A percentile compares a stretch with the other conserved stretches of the same genome.
Conservation (phyloP, 2,329 filamentous ascomycete species). For the Biscogniauxia sp. region DNA sequence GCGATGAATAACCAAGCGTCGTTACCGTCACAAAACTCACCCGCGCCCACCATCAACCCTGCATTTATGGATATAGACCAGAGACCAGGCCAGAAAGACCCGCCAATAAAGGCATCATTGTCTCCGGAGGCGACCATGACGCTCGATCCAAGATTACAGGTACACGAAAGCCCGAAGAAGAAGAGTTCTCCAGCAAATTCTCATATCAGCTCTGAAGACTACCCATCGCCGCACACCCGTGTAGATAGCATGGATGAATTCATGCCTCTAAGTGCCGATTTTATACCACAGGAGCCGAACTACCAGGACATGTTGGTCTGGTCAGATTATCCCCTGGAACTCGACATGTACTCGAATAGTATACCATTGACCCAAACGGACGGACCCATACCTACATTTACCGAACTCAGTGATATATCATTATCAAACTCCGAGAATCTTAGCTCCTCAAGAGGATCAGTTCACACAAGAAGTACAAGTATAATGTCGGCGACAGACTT, state of each 20-base stretch:
- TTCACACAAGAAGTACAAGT: constrained; percentile 47
- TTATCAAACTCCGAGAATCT: constrained; percentile 43
- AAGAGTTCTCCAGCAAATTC: constrained; percentile 34
- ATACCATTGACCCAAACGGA: constrained; percentile 35
- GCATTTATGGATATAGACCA: constrained; percentile 39
- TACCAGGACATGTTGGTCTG: constrained; percentile 46
- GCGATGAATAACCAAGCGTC: constrained; percentile 27
- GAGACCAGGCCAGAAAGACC: constrained; percentile 24
- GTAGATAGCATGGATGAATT: constrained; percentile 42
- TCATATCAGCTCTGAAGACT: constrained; percentile 35
- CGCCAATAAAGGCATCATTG: constrained; percentile 24
- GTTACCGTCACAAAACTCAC: constrained; percentile 18
- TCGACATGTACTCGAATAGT: constrained; percentile 39
- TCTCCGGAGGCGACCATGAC: constrained; percentile 29
- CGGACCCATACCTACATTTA: constrained; percentile 36
- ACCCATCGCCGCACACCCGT: constrained; percentile 37
- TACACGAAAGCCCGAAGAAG: constrained; percentile 24
- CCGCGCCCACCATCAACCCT: constrained; percentile 30
- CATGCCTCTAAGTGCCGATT: constrained; percentile 37
- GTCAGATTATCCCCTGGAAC: constrained; percentile 43
- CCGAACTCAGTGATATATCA: constrained; percentile 41
- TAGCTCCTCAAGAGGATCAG: constrained; percentile 42
- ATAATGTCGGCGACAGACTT: constrained; percentile 42
- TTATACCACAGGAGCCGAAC: constrained; percentile 34
- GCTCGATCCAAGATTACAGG: constrained; percentile 34